Evolutionary conservation across 2,329 filamentous ascomycete genomes (phyloP).

Genomic region (Plenodomus tracheiphilus): DNA sequence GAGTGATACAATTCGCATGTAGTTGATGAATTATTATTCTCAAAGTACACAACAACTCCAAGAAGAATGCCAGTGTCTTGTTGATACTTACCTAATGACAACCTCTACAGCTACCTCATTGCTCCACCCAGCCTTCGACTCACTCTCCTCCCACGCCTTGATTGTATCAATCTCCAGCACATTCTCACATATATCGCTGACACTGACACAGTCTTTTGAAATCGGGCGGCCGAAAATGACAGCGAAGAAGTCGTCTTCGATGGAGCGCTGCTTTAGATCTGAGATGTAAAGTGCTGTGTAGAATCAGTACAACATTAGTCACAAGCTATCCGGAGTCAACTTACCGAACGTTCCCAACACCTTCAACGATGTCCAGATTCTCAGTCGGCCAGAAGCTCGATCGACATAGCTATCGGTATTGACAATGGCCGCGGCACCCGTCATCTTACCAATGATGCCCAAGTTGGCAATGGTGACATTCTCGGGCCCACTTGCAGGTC

Average conservation of each 20-base stretch:
- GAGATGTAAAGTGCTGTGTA: slow-evolving; percentile 74
- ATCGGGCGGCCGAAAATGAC: slow-evolving; percentile 73
- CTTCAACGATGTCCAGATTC: slow-evolving; percentile 72
- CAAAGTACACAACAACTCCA: background rate
- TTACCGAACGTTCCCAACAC: slow-evolving; percentile 74
- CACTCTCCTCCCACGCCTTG: slow-evolving; percentile 76
- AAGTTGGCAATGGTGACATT: slow-evolving; percentile 66
- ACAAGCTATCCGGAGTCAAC: slow-evolving; percentile 17
- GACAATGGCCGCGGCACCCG: slow-evolving; percentile 77
- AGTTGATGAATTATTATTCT: no score
- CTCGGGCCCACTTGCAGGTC: slow-evolving; percentile 37
- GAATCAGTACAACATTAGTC: slow-evolving; percentile 8
- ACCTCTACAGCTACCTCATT: slow-evolving; percentile 56
- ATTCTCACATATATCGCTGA: slow-evolving; percentile 55
- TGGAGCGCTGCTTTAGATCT: slow-evolving; percentile 61
- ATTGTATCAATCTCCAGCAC: slow-evolving; percentile 79
- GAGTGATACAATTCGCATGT: no score
- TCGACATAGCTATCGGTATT: slow-evolving; percentile 62
- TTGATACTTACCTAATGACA: slow-evolving; percentile 27
- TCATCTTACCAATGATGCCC: slow-evolving; percentile 86
- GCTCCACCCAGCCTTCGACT: slow-evolving; percentile 71
- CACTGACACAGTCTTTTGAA: slow-evolving; percentile 65
- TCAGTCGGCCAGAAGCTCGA: slow-evolving; percentile 61
- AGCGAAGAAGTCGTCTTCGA: slow-evolving; percentile 71
- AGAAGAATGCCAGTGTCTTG: background rate